Evolutionary conservation across 345 rosid genomes (phyloP).

Genomic region (Moringa oleifera): DNA sequence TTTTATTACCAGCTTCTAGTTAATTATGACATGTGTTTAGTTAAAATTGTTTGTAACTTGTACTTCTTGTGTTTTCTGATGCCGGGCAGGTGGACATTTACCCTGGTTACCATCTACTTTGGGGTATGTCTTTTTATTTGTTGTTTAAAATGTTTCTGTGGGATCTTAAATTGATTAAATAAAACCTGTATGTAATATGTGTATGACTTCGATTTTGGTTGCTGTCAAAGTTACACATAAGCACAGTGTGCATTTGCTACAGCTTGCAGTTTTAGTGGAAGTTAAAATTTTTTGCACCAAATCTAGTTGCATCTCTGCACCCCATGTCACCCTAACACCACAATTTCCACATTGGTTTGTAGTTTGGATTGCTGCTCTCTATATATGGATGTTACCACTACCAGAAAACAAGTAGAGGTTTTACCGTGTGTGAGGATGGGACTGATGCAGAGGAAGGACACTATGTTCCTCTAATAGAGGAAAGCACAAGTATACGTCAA

Average conservation of each 20-base stretch:
- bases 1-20: slow-evolving; percentile 1
- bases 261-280: background rate
- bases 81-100: slow-evolving; percentile 58
- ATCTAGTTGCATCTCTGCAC: background rate
- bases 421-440: slow-evolving; percentile 13
- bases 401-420: slow-evolving; percentile 20
- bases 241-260: background rate
- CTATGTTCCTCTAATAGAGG: slow-evolving; percentile 29
- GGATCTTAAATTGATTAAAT: background rate
- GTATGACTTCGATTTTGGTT: background rate
- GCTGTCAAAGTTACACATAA: background rate
- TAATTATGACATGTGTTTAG: background rate
- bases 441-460: slow-evolving; percentile 45
- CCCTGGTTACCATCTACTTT: slow-evolving; percentile 53
- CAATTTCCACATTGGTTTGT: slow-evolving; percentile 12
- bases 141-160: background rate
- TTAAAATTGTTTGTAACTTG: slow-evolving; percentile 7
- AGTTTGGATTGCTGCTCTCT: slow-evolving; percentile 58
- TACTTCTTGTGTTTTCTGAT: slow-evolving; percentile 14
- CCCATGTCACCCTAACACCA: slow-evolving; percentile 8
- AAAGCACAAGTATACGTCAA: slow-evolving; percentile 14
- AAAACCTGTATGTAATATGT: background rate
- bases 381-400: slow-evolving; percentile 49
- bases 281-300: background rate
- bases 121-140: slow-evolving; percentile 42